phyloP scores from a whole-genome alignment of 2,329 filamentous ascomycete species.

The Aspergillus melleus region DNA sequence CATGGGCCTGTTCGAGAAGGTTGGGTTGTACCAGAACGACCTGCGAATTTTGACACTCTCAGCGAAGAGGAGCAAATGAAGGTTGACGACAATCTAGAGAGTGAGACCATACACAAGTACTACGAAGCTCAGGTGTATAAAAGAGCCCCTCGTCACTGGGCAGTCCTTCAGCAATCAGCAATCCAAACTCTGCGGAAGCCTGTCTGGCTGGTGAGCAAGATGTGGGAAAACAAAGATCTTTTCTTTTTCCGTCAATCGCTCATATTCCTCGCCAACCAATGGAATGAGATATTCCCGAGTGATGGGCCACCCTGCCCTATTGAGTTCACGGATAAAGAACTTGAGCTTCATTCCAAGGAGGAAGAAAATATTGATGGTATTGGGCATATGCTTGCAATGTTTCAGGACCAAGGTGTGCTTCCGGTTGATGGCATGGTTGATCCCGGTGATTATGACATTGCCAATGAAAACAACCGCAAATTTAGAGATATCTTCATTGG shows the following conservation, averaged over 20 bases:
- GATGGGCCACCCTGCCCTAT: constrained; percentile 21
- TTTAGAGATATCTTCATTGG: too few species aligned
- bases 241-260: constrained; percentile 35
- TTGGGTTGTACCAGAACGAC: constrained; percentile 30
- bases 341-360: constrained; percentile 27
- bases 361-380: constrained; percentile 33
- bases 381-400: constrained; percentile 14
- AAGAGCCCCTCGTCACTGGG: constrained; percentile 30
- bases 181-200: constrained; percentile 29
- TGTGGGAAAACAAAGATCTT: constrained; percentile 34
- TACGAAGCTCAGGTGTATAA: constrained; percentile 34
- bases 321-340: constrained; percentile 21
- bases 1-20: constrained; percentile 28
- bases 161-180: constrained; percentile 20
- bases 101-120: constrained; percentile 35
- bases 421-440: too few species aligned
- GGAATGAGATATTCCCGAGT: constrained; percentile 20
- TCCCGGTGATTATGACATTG: too few species aligned
- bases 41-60: constrained; percentile 28
- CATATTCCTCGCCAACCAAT: constrained; percentile 23
- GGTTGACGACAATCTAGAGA: constrained; percentile 32
- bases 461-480: too few species aligned
- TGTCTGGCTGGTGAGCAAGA: constrained; percentile 30
- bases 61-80: constrained; percentile 25
- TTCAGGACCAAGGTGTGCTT: too few species aligned